Evolutionary conservation across 106 monocot species (phyloP), one percentile per base, ranked within the genome.

Genomic region (Dioscorea alata): DNA sequence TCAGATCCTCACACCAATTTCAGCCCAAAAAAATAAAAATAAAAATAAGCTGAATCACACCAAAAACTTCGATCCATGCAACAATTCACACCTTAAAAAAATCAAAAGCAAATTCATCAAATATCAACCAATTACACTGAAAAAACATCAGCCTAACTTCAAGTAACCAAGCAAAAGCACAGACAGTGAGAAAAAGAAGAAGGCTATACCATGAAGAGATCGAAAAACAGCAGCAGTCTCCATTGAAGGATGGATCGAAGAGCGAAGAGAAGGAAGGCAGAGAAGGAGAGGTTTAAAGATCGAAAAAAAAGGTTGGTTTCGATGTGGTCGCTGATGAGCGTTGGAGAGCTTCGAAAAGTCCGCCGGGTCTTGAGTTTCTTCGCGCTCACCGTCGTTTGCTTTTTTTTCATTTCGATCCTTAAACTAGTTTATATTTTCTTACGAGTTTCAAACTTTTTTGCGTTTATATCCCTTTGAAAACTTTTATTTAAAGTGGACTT

Each of bases 191-290:
- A 59, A 23, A 48, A 20, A 59, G n/a, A 23, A 32, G 16, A 61
- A 21, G 6, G 1, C 17, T 8, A 42, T 42, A 74, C 74, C 64
- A 20, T 66, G 65, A 24, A 66, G 35, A 8, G 74, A 58, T 17
- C 74, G 53, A 56, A 74, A 57, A 54, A 66, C 9, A 8, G 65
- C 65, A n/a, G 65, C 48, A 21, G 66, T 9, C 24, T 74, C 74
- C 74, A 74, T 74, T 12, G 65, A 18, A 23, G 65, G 18, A 13
- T 8, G 48, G 74, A 58, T 56, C 57, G n/a, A 63, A 53, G 31
- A 32, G 58, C 20, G n/a, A 48, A 12, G 74, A 58, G 60, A 66
- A 49, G 24, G 31, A 34, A 33, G 59, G 71, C 18, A 48, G 61
- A 51, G 9, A 23, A 12, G 13, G 54, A 68, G 53, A 34, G 68